Percentiles rank a stretch among this genome's conserved stretches.
Evolutionary conservation across 768 basidiomycete species (phyloP).

Genomic region (Russula sp.): DNA sequence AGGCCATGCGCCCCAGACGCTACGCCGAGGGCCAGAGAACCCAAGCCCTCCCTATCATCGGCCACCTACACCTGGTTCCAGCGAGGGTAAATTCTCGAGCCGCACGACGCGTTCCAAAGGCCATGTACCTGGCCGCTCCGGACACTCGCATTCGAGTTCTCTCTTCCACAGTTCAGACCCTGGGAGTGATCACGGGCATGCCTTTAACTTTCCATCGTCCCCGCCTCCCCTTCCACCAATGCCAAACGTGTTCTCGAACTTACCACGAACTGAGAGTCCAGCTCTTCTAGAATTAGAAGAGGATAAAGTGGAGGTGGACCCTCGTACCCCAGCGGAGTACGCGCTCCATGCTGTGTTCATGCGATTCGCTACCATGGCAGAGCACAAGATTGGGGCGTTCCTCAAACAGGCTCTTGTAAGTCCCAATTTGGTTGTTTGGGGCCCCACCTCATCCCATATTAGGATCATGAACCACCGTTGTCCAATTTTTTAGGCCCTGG

Average conservation of each 20-base stretch:
- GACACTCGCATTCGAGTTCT: slow-evolving; percentile 72
- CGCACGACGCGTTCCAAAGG: slow-evolving; percentile 42
- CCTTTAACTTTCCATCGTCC: slow-evolving; percentile 36
- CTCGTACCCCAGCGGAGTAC: slow-evolving; percentile 80
- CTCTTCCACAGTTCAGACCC: slow-evolving; percentile 61
- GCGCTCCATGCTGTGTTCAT: slow-evolving; percentile 86
- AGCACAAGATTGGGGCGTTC: slow-evolving; percentile 72
- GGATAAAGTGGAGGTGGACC: slow-evolving; percentile 60
- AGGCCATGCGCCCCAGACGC: slow-evolving; percentile 37
- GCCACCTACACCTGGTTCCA: slow-evolving; percentile 54
- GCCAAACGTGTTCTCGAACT: slow-evolving; percentile 45
- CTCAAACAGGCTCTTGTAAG: slow-evolving; percentile 61
- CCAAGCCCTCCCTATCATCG: slow-evolving; percentile 48
- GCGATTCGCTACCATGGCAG: slow-evolving; percentile 72
- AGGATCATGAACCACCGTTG: slow-evolving; percentile 69
- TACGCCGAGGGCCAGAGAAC: slow-evolving; percentile 35
- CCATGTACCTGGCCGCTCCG: slow-evolving; percentile 59
- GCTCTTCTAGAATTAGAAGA: slow-evolving; percentile 40
- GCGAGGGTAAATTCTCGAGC: slow-evolving; percentile 34
- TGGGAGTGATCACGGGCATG: slow-evolving; percentile 60
- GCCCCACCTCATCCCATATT: neutral
- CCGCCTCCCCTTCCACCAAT: slow-evolving; percentile 78
- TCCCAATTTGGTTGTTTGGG: slow-evolving; percentile 3
- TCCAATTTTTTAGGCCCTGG: slow-evolving; percentile 61
- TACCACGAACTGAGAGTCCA: slow-evolving; percentile 42